Conservation (phyloP, 1,284 basidiomycete genomes). For the Singerocomus inundabilis region DNA sequence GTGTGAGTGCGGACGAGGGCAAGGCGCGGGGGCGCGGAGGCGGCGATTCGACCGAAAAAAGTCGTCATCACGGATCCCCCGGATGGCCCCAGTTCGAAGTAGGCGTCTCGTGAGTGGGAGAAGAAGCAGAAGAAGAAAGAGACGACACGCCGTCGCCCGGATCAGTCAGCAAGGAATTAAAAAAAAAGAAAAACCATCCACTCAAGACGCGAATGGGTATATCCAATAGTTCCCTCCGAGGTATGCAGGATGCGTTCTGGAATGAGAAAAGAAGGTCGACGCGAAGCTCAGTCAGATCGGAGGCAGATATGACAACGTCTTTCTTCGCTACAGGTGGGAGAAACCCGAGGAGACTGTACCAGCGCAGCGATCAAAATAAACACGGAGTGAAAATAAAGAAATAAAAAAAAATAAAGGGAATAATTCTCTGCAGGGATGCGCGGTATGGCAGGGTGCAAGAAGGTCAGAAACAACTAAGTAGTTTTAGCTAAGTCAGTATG, state of each 20-base stretch:
- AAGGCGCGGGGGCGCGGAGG: no score
- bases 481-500: constrained; percentile 34
- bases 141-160: no score
- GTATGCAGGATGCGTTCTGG: constrained; percentile 13
- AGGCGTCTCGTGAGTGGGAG: no score
- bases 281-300: constrained; percentile 14
- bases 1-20: no score
- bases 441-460: constrained; percentile 27
- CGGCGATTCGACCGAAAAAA: no score
- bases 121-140: no score
- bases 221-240: constrained; percentile 1
- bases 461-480: constrained; percentile 31
- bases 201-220: no score
- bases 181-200: no score
- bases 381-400: constrained; percentile 7
- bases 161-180: no score
- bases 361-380: constrained; percentile 15
- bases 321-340: constrained; percentile 21
- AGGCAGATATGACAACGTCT: constrained; percentile 15
- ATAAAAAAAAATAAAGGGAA: constrained; percentile 23
- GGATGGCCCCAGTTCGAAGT: no score
- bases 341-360: constrained; percentile 22
- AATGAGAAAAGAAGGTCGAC: constrained; percentile 6
- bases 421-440: constrained; percentile 19
- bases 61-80: no score